Base-by-base conservation (phyloP, 1,284 basidiomycete genomes). In the Takashimella koratensis region DNA sequence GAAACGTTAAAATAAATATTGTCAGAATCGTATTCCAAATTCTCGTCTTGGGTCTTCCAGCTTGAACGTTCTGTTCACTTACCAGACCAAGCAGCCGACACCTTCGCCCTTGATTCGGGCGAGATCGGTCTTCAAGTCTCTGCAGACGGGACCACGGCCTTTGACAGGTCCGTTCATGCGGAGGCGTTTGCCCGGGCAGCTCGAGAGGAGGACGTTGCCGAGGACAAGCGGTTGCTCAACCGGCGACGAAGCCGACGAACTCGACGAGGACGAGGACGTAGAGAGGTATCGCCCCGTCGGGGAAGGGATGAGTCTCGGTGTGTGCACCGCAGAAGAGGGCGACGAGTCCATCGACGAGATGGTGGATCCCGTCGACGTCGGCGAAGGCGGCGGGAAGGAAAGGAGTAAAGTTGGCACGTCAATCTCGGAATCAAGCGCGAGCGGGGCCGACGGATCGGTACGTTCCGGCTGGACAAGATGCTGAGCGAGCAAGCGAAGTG, bases 151-250 rank as follows among this genome's bases (percentile, higher is more conserved):
- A 26, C 84, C 83, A 20, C 93, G 82, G 3, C 91, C 91, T 67
- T 84, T 87, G 19, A 86, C 82, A 16, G 88, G 88, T 1, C 90
- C 90, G 53, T 80, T 81, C 52, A 98, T 79, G 40, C 95, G 84
- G 10, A 98, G 88, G 80, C 97, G 93, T 76, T 98, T 98, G 6
- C 95, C 95, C 0, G 95, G 95, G 76, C 94, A 98, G 5, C 90
- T 94, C 2, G 88, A 92, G 25, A 98, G 76, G 45, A 88, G 81
- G 30, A 98, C 73, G 72, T 98, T 98, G n/a, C 95, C 95, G 1
- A 97, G 73, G 36, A 63, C 71, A 22, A 77, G 71, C 24, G 58
- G 66, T 51, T 5, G 4, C 4, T 13, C 20, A 36, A 46, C 3
- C 39, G 16, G 13, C 46, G 26, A 39, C 26, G 10, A n/a, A 23